Conservation (phyloP, 352 stramenopile genomes). For the Phytophthora pinifolia region DNA sequence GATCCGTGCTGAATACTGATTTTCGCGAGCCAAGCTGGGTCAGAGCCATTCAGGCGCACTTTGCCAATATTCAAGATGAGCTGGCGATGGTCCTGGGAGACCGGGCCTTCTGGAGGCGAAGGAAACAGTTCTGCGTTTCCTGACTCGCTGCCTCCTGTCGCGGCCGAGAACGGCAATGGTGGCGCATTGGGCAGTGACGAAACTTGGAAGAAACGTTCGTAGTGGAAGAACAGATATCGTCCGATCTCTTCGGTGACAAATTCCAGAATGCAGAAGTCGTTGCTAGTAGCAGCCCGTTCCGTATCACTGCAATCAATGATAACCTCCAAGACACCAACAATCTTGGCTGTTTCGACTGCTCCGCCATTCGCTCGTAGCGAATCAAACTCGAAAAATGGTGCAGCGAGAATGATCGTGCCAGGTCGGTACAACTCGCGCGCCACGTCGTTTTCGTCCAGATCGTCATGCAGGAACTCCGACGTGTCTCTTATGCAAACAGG, state of each 20-base stretch:
- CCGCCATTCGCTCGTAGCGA: constrained; percentile 17
- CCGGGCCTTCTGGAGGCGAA: constrained; percentile 31
- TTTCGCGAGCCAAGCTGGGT: constrained; percentile 23
- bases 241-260: constrained; percentile 62
- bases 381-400: constrained; percentile 37
- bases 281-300: constrained; percentile 35
- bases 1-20: constrained; percentile 36
- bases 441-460: constrained; percentile 26
- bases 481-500: constrained; percentile 31
- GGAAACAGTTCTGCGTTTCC: constrained; percentile 28
- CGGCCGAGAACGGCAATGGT: constrained; percentile 7
- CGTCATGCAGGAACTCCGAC: constrained; percentile 11
- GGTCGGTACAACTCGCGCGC: constrained; percentile 38
- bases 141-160: constrained; percentile 1
- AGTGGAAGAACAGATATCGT: constrained; percentile 78
- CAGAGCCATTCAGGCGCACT: constrained; percentile 12
- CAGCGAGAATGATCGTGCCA: constrained; percentile 49
- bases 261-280: constrained; percentile 71
- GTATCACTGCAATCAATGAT: constrained; percentile 37
- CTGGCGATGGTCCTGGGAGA: constrained; percentile 27
- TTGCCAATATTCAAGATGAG: constrained; percentile 30
- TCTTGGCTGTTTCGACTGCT: constrained; percentile 23
- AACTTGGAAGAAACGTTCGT: constrained; percentile 63
- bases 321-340: constrained; percentile 69
- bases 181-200: neutral